phyloP scores from a whole-genome alignment of 139 green algal genomes.

The Coelastrella sp. region DNA sequence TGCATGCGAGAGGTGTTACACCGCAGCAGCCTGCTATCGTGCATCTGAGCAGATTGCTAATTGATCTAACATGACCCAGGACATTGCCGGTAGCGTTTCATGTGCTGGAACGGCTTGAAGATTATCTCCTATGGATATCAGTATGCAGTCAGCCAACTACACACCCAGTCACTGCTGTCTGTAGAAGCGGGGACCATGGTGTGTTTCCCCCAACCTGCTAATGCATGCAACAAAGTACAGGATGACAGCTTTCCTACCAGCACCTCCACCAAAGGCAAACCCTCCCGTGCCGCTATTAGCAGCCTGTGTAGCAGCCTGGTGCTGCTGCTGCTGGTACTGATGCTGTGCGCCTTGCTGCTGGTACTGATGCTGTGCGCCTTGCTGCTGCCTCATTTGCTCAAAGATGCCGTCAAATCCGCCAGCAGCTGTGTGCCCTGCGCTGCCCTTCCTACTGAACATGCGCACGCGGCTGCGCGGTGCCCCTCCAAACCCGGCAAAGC shows the following conservation, averaged over 20 bases:
- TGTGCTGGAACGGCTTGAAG: too few relatives aligned
- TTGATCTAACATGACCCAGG: too few relatives aligned
- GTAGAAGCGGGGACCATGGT: too few relatives aligned
- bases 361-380: background rate
- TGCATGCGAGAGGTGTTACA: background rate
- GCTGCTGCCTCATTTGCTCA: background rate
- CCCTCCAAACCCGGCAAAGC: background rate
- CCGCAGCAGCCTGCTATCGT: too few relatives aligned
- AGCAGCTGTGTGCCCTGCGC: background rate
- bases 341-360: conserved; percentile 3
- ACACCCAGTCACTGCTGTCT: too few relatives aligned
- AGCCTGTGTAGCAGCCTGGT: conserved; percentile 53
- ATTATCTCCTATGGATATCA: too few relatives aligned
- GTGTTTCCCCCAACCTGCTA: too few relatives aligned
- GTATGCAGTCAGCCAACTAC: too few relatives aligned
- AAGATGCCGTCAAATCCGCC: background rate
- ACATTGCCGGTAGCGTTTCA: too few relatives aligned
- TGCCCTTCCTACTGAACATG: conserved; percentile 34
- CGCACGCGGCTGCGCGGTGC: conserved; percentile 21
- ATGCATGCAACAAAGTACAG: background rate
- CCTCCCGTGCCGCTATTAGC: conserved; percentile 50
- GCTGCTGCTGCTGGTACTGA: conserved; percentile 5
- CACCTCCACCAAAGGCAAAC: conserved; percentile 35
- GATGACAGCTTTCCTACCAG: background rate
- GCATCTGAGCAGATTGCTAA: too few relatives aligned